These are phyloP conservation scores for Globisporangium cederbergense DNA, from an alignment of 352 stramenopile genomes.

Conservation along the genomic window DNA sequence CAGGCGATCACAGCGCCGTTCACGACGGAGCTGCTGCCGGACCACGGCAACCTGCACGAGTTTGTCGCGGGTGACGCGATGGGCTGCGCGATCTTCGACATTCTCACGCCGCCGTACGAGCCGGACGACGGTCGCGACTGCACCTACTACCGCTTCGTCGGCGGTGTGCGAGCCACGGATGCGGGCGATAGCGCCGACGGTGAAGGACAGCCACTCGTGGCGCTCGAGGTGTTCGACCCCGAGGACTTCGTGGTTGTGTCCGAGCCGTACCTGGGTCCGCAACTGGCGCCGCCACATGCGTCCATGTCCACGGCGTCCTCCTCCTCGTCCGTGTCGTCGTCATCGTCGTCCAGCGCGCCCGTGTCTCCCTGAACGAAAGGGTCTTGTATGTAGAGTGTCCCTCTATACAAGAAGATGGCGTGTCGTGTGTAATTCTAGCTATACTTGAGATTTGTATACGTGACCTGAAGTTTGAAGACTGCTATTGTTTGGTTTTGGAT, in stretches of 20 bases:
- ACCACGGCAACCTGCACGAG: conserved; percentile 75
- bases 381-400: neutral
- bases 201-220: conserved; percentile 15
- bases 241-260: conserved; percentile 51
- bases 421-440: neutral
- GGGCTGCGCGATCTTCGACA: conserved; percentile 83
- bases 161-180: conserved; percentile 16
- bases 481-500: too few species aligned
- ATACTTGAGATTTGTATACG: too few species aligned
- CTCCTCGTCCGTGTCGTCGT: conserved; percentile 9
- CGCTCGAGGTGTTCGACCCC: conserved; percentile 51
- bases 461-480: too few species aligned
- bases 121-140: conserved; percentile 59
- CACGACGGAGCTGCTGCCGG: conserved; percentile 69
- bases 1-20: conserved; percentile 41
- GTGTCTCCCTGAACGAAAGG: neutral
- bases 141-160: conserved; percentile 64
- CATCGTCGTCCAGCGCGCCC: neutral
- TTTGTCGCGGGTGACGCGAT: conserved; percentile 64
- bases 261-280: conserved; percentile 46
- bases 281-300: conserved; percentile 11
- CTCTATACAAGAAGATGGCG: neutral
- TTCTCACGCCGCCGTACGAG: conserved; percentile 84
- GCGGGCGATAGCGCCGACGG: neutral
- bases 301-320: neutral